Evolutionary conservation across 495 filamentous ascomycete species (phyloP), one percentile per base, ranked within the genome.

Genomic region (Aspergillus incahuasiensis): DNA sequence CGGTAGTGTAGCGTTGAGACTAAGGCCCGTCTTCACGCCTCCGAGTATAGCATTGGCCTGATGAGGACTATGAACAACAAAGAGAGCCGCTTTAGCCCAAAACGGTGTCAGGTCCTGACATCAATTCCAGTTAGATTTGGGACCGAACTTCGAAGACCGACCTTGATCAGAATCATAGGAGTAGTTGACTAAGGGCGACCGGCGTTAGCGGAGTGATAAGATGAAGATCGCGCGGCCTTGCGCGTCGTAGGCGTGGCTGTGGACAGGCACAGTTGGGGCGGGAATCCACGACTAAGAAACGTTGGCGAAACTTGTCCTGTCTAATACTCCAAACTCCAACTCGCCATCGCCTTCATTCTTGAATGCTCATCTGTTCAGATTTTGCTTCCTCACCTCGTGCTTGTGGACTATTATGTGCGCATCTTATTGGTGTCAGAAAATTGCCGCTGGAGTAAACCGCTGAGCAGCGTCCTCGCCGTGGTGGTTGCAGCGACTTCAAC

Each of bases 381-480:
- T 60, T 43, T 51, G 16, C 48, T 51, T 24, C 56, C 41, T 22
- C 15, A 13, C 40, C 34, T 25, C 38, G 18, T 45, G 21, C 13
- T 8, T 47, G 50, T 56, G 50, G 53, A 52, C 45, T 63, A 75
- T 63, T 76, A 76, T 76, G 74, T 63, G 67, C 66, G 61, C 62
- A 58, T 63, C 48, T 53, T 57, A 51, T 43, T 68, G 60, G 55
- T 54, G 54, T 54, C 47, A 61, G 60, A 52, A 58, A 63, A 63
- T 69, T 65, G 55, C 64, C 52, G 61, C 50, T 66, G 63, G 63
- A 65, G 62, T 60, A 63, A 65, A 65, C 58, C 64, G 62, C 63
- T 61, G 62, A 61, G 62, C 67, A 58, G 67, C 55, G 59, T 66
- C 61, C 6, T 11, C 48, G 60, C 63, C 49, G 54, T 52, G 32